phyloP scores from a whole-genome alignment of 352 stramenopile species.

The Pythium insidiosum region DNA sequence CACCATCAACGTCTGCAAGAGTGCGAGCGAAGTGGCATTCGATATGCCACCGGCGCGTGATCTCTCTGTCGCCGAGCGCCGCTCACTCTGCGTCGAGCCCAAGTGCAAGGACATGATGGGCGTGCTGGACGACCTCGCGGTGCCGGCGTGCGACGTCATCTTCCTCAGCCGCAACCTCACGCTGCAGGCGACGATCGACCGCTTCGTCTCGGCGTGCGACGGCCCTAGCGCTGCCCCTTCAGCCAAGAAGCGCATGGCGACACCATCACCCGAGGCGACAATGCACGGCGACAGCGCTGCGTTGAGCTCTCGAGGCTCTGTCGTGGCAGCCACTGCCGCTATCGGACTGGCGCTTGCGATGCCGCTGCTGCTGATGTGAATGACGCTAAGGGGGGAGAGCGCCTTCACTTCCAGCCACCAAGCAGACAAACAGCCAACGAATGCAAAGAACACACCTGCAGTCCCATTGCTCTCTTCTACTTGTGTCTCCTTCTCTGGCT shows the following conservation, averaged over 20 bases:
- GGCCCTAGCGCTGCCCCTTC: conserved; percentile 18
- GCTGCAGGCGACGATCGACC: conserved; percentile 36
- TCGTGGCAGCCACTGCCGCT: no score
- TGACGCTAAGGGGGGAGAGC: no score
- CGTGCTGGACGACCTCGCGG: conserved; percentile 40
- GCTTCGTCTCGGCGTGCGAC: conserved; percentile 36
- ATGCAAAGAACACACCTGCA: no score
- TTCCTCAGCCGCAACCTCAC: conserved; percentile 45
- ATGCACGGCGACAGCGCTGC: background rate
- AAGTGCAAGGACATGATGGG: conserved; percentile 46
- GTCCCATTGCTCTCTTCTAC: no score
- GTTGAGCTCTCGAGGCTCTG: no score
- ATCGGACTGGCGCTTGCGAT: no score
- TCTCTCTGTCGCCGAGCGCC: conserved; percentile 20
- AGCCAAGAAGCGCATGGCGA: conserved; percentile 39
- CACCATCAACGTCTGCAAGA: conserved; percentile 28
- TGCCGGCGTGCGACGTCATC: conserved; percentile 35
- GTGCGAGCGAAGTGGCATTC: conserved; percentile 30
- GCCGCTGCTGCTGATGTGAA: no score
- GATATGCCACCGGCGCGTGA: conserved; percentile 24
- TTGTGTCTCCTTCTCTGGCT: no score
- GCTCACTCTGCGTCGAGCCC: conserved; percentile 30
- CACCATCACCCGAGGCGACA: no score
- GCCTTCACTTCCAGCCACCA: no score
- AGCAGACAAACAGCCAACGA: no score